Evolutionary conservation across 192 early-diverging fungal species (phyloP).

Genomic region (Backusella tarrabulga): DNA sequence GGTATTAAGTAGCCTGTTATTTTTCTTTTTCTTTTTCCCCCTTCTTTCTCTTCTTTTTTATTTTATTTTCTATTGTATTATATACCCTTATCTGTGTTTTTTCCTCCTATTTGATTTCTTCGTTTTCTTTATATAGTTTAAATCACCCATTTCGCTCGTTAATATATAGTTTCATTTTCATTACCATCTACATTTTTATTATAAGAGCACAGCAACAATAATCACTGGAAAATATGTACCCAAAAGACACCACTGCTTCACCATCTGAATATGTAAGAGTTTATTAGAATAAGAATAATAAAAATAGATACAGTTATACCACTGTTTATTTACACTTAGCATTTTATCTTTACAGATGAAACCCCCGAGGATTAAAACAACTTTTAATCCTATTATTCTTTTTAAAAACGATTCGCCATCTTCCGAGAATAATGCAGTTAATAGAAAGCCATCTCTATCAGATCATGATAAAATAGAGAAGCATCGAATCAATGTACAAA

Average conservation of each 20-base stretch:
- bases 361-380: background rate
- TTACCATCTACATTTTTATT: background rate
- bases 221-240: background rate
- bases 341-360: background rate
- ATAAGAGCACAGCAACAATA: background rate
- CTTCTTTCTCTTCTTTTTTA: background rate
- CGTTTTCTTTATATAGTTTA: background rate
- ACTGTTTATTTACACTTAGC: background rate
- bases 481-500: constrained; percentile 8
- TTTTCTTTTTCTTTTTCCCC: constrained; percentile 1
- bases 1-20: background rate
- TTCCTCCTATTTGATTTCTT: background rate
- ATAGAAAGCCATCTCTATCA: background rate
- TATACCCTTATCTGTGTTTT: background rate
- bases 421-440: background rate
- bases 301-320: background rate
- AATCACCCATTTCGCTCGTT: background rate
- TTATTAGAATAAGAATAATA: background rate
- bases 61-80: background rate
- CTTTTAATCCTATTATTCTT: background rate
- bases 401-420: background rate
- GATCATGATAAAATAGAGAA: constrained; percentile 3
- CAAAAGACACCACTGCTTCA: background rate
- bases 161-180: background rate
- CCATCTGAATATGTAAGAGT: background rate